Evolutionary conservation across 2,329 filamentous ascomycete species (phyloP), one percentile per base, ranked within the genome.

Genomic region (Diaporthe sp.): DNA sequence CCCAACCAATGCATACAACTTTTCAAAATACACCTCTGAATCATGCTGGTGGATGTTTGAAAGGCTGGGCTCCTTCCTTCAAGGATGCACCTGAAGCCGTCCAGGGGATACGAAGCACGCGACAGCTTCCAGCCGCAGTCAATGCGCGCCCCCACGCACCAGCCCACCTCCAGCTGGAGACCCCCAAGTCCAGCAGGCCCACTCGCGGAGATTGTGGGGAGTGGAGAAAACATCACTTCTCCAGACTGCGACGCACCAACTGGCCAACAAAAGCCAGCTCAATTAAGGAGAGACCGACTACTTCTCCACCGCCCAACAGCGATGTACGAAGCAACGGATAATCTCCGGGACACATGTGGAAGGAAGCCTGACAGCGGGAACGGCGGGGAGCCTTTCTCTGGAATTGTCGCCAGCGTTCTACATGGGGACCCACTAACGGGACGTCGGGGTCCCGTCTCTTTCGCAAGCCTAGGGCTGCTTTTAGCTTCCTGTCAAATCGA

Each of bases 211-310:
- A 54, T 54, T 68, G 64, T 28, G 64, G 64, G 47, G 64, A 40
- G 64, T 68, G 64, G 64, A 68, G 64, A 68, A 68, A 15, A 33
- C 64, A 54, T 68, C 47, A 68, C 64, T 54, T 68, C 64, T 68
- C 47, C 47, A 54, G 64, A 40, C 30, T 40, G 30, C 47, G 47
- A 13, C 33, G 33, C n/a, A 28, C 47, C 22, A 68, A 38, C 8
- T 68, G 33, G 33, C 47, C 64, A 52, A 68, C 64, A 28, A 52
- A 54, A 17, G 13, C 47, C 33, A 40, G 33, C 22, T 54, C 47
- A 40, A 35, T 52, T 17, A 52, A 52, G 64, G 45, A 50, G 45
- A 38, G 30, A 52, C 30, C 15, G 22, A 4, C 64, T 22, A 52
- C 6, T 52, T 52, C 42, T 52, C 61, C 61, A 67, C 45, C 52